A percentile compares a stretch with the other conserved stretches of the same genome.
Conservation (phyloP, 1,139 yeast genomes). For the Scheffersomyces insectosa region DNA sequence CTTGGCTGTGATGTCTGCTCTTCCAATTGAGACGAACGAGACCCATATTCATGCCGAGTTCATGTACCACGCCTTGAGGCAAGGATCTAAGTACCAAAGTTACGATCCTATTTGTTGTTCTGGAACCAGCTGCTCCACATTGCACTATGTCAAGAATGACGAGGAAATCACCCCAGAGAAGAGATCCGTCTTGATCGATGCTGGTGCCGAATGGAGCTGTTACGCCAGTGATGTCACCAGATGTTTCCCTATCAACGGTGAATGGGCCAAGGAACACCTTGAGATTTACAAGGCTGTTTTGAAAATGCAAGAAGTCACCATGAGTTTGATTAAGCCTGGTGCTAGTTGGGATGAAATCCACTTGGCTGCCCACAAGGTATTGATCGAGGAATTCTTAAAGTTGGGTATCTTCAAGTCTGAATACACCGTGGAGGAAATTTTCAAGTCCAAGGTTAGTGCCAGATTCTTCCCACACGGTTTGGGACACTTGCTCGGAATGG, state of each 20-base stretch:
- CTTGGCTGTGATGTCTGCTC: constrained; percentile 86
- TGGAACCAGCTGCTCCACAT: constrained; percentile 87
- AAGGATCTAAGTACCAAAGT: constrained; percentile 85
- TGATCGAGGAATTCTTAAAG: constrained; percentile 68
- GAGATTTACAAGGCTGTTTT: constrained; percentile 79
- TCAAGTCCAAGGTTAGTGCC: constrained; percentile 66
- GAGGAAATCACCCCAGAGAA: constrained; percentile 56
- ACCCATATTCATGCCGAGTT: constrained; percentile 95
- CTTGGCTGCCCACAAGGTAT: constrained; percentile 70
- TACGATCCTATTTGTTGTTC: constrained; percentile 96
- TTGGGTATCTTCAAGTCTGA: constrained; percentile 75
- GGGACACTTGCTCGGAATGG: constrained; percentile 93
- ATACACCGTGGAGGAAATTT: constrained; percentile 63
- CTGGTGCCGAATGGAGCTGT: constrained; percentile 96
- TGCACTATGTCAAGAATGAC: constrained; percentile 87
- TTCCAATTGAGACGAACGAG: constrained; percentile 84
- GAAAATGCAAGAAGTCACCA: constrained; percentile 77
- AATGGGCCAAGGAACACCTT: constrained; percentile 85
- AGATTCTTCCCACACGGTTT: constrained; percentile 93
- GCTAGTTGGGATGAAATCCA: constrained; percentile 85
- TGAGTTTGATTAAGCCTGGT: constrained; percentile 77
- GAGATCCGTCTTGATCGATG: constrained; percentile 77
- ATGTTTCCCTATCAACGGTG: constrained; percentile 89
- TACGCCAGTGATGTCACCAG: constrained; percentile 95
- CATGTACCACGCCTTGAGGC: constrained; percentile 88